phyloP scores from a whole-genome alignment of 257 asterid species.

The Schizonepeta tenuifolia region DNA sequence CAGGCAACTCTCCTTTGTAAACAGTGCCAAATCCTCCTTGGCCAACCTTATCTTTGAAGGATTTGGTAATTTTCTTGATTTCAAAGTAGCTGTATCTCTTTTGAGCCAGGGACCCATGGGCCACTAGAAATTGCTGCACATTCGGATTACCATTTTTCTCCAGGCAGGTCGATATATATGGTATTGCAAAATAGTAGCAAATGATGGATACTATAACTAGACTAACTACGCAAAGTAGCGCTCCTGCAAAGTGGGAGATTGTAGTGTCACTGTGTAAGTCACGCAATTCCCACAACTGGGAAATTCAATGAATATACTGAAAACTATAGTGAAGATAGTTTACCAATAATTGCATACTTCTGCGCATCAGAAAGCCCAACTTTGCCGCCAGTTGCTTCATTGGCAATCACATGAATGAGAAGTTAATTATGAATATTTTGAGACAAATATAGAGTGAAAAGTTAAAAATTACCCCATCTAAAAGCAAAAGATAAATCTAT shows the following conservation, averaged over 20 bases:
- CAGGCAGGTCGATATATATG: too few relatives aligned
- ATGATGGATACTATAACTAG: neutral
- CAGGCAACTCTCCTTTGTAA: constrained; percentile 4
- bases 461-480: too few relatives aligned
- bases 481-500: too few relatives aligned
- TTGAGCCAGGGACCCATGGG: neutral
- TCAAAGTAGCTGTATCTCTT: neutral
- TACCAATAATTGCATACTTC: constrained; percentile 31
- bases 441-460: too few relatives aligned
- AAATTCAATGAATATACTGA: neutral
- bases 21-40: constrained; percentile 11
- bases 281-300: neutral
- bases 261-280: too few relatives aligned
- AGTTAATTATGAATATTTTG: too few relatives aligned
- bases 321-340: neutral
- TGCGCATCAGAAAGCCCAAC: too few relatives aligned
- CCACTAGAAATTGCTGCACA: neutral
- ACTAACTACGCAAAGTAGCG: too few relatives aligned
- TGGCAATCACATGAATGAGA: too few relatives aligned
- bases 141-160: neutral
- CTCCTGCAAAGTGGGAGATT: neutral
- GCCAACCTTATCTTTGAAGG: neutral
- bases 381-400: too few relatives aligned
- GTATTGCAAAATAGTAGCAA: too few relatives aligned
- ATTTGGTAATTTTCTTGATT: neutral